A percentile compares a stretch with the other conserved stretches of the same genome.
Conservation (phyloP, 495 filamentous ascomycete species). For the Penicillium silybi region DNA sequence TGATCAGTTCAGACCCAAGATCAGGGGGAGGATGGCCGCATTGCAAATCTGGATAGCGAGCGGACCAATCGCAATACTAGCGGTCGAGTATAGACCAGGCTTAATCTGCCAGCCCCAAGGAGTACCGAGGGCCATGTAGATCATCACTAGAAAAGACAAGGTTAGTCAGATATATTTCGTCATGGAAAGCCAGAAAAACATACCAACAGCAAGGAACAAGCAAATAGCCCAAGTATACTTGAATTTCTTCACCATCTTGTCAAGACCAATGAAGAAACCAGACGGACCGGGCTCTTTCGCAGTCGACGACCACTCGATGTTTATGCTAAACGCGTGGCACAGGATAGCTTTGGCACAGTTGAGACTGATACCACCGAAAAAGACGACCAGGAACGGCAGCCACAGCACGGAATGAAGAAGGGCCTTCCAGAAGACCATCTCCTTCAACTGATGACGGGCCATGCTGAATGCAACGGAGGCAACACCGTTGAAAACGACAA, state of each 20-base stretch:
- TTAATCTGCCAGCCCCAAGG: conserved; percentile 32
- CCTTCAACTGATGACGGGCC: conserved; percentile 5
- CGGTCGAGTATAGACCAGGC: conserved; percentile 20
- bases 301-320: conserved; percentile 70
- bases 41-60: conserved; percentile 27
- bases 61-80: conserved; percentile 28
- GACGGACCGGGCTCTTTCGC: conserved; percentile 52
- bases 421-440: conserved; percentile 1
- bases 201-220: conserved; percentile 20
- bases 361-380: conserved; percentile 66
- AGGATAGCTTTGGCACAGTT: conserved; percentile 65
- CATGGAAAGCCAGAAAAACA: conserved; percentile 22
- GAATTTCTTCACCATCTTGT: conserved; percentile 29
- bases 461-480: conserved; percentile 12
- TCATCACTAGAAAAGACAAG: neutral
- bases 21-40: conserved; percentile 4
- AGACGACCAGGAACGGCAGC: conserved; percentile 58
- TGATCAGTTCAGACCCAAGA: conserved; percentile 7
- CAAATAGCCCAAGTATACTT: conserved; percentile 34
- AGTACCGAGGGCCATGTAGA: conserved; percentile 18
- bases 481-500: conserved; percentile 47
- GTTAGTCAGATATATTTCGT: conserved; percentile 7
- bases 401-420: neutral
- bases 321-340: conserved; percentile 68
- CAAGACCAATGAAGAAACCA: conserved; percentile 26